Base-by-base conservation (phyloP, 176 grass and related monocot genomes). In the Triticum aestivum region DNA sequence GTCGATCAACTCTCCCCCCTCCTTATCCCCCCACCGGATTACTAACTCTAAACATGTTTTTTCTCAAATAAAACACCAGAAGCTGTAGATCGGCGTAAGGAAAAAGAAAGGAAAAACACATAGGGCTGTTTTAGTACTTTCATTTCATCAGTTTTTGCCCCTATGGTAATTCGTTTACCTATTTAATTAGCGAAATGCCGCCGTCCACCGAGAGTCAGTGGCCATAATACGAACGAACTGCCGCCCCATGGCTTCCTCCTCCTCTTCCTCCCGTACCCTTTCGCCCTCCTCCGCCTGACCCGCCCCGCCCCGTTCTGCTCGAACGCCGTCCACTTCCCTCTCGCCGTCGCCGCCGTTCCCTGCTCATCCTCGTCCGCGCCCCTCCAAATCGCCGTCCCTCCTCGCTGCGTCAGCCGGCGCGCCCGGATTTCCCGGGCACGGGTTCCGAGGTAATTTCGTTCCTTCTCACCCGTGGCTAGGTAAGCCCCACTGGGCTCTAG, bases 241-340 rank as follows among this genome's bases (percentile, higher is more conserved):
- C 65, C 65, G 54, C 32, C 68, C 70, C n/a, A 73, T 45, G 70
- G 70, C 41, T 73, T 73, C 69, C 69, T 69, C 67, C 30, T 11
- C 35, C 0, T 56, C 17, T 15, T 58, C 54, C 54, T 21, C 69
- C 69, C 69, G 10, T 13, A 72, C 37, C 69, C 69, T 13, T 72
- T 73, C 38, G 70, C 24, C 38, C 42, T 45, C 70, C 70, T 8
- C 68, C 17, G 5, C 69, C 69, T 73, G 5, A 45, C 70, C 70
- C 67, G 32, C 66, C 66, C 12, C 4, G 34, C 18, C 67, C 33
- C 9, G 34, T 2, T 10, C 65, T 1, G 3, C 4, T 9, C 68
- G 21, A 3, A 21, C 21, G 11, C 23, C 38, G 37, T 11, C n/a
- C n/a, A 3, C 38, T 11, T 1, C 41, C 21, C 21, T 44, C 17